Conservation (phyloP, 257 asterid genomes). For the Solanum gandarillasii region DNA sequence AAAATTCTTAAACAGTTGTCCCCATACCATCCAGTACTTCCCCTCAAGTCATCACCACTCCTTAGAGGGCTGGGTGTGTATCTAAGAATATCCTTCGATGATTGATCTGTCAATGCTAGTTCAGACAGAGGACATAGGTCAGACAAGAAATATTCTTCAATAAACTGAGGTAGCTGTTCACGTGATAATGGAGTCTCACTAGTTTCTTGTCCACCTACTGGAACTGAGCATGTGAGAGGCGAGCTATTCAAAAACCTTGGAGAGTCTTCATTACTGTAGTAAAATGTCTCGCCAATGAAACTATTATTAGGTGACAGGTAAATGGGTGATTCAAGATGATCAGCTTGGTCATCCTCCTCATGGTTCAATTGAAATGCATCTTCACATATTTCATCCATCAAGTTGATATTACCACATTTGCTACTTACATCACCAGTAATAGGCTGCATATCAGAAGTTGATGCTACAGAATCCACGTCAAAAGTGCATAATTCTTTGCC, state of each 20-base stretch:
- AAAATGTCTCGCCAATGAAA: constrained; percentile 22
- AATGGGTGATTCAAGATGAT: constrained; percentile 30
- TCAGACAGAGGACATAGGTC: constrained; percentile 62
- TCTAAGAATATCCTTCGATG: constrained; percentile 23
- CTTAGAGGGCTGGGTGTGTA: constrained; percentile 16
- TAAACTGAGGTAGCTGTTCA: constrained; percentile 41
- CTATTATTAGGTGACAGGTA: constrained; percentile 19
- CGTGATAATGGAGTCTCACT: constrained; percentile 26
- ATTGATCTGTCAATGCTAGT: constrained; percentile 23
- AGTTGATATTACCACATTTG: constrained; percentile 28
- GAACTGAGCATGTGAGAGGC: constrained; percentile 8
- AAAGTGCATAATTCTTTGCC: constrained; percentile 20
- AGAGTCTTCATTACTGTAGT: constrained; percentile 2
- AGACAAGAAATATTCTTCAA: constrained; percentile 84
- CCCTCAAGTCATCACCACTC: constrained; percentile 26
- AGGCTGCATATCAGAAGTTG: constrained; percentile 29
- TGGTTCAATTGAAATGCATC: constrained; percentile 61
- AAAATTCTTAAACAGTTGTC: constrained; percentile 43
- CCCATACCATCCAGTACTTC: constrained; percentile 71
- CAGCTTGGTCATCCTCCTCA: constrained; percentile 36
- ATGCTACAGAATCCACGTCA: constrained; percentile 25
- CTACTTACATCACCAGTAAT: constrained; percentile 19
- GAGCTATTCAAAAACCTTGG: constrained; percentile 10
- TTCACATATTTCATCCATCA: constrained; percentile 83
- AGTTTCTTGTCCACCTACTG: constrained; percentile 19